A percentile compares a stretch with the other conserved stretches of the same genome.
Conservation (phyloP, 2,329 filamentous ascomycete species). For the Fusarium duplospermum region DNA sequence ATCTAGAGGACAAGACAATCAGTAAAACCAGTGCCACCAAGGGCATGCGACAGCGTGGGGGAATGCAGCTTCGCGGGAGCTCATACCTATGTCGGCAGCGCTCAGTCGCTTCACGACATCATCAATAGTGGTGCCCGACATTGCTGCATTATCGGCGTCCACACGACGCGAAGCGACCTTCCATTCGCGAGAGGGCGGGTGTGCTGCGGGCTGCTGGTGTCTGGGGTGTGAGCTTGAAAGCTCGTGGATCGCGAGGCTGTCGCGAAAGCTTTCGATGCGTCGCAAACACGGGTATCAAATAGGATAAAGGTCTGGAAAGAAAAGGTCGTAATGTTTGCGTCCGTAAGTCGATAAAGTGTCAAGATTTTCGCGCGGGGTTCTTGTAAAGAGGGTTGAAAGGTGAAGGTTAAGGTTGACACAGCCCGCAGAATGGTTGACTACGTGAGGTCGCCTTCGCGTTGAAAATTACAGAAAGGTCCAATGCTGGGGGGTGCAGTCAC, state of each 20-base stretch:
- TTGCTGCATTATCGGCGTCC: slow-evolving; percentile 63
- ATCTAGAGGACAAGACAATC: slow-evolving; percentile 64
- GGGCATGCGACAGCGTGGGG: slow-evolving; percentile 36
- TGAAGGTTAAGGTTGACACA: slow-evolving; percentile 1
- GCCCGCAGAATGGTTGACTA: slow-evolving; percentile 31
- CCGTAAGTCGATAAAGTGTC: background rate
- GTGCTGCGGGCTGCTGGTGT: slow-evolving; percentile 29
- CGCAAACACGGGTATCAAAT: slow-evolving; percentile 6
- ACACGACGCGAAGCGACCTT: slow-evolving; percentile 48
- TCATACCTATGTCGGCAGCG: slow-evolving; percentile 64
- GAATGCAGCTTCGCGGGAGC: slow-evolving; percentile 8
- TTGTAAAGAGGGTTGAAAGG: background rate
- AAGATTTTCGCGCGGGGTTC: background rate
- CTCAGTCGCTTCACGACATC: slow-evolving; percentile 72
- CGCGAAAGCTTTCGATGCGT: slow-evolving; percentile 24
- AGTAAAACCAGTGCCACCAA: slow-evolving; percentile 2
- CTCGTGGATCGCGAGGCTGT: slow-evolving; percentile 40
- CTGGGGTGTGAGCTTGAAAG: slow-evolving; percentile 31
- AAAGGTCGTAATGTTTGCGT: background rate
- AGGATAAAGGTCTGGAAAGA: background rate
- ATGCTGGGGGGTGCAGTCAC: slow-evolving; percentile 54
- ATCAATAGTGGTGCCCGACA: slow-evolving; percentile 71
- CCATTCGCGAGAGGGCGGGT: slow-evolving; percentile 49
- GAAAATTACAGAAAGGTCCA: slow-evolving; percentile 54
- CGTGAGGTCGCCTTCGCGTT: slow-evolving; percentile 46